Conservation (phyloP, 495 filamentous ascomycete species). For the Podospora sp. region DNA sequence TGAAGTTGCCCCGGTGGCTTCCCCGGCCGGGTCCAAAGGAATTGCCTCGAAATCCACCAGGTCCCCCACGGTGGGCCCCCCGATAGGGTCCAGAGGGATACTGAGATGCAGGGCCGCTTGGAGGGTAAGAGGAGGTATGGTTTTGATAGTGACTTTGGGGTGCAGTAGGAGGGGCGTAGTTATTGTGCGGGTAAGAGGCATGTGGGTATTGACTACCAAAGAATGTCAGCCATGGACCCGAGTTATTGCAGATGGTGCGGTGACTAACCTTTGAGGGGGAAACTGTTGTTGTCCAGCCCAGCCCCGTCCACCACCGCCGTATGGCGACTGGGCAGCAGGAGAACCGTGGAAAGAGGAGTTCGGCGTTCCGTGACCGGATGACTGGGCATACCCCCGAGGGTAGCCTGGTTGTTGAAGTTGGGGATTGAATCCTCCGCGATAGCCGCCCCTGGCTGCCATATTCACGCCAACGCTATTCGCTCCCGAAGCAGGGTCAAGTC, state of each 20-base stretch:
- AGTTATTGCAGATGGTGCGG: not conserved
- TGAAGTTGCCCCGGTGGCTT: constrained; percentile 41
- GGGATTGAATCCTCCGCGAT: constrained; percentile 42
- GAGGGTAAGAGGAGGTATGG: constrained; percentile 55
- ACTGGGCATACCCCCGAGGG: constrained; percentile 55
- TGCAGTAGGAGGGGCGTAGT: constrained; percentile 53
- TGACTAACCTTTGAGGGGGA: constrained; percentile 62
- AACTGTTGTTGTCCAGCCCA: constrained; percentile 59
- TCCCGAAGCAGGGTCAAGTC: constrained; percentile 45
- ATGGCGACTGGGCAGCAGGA: constrained; percentile 68
- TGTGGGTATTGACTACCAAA: constrained; percentile 55
- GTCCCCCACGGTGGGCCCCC: constrained; percentile 52
- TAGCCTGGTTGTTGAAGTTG: constrained; percentile 35
- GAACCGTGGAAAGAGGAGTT: constrained; percentile 67
- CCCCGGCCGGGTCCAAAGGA: constrained; percentile 38
- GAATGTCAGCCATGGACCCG: constrained; percentile 13
- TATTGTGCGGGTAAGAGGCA: constrained; percentile 57
- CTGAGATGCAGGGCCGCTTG: constrained; percentile 53
- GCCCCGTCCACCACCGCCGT: constrained; percentile 61
- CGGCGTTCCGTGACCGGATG: constrained; percentile 61
- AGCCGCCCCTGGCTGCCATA: constrained; percentile 45
- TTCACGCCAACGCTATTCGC: constrained; percentile 53
- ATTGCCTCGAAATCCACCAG: constrained; percentile 44
- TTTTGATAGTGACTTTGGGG: constrained; percentile 48
- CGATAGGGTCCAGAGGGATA: constrained; percentile 56